A percentile compares a stretch with the other conserved stretches of the same genome.
Conservation (phyloP, 352 stramenopile species). For the Globisporangium yorkense region DNA sequence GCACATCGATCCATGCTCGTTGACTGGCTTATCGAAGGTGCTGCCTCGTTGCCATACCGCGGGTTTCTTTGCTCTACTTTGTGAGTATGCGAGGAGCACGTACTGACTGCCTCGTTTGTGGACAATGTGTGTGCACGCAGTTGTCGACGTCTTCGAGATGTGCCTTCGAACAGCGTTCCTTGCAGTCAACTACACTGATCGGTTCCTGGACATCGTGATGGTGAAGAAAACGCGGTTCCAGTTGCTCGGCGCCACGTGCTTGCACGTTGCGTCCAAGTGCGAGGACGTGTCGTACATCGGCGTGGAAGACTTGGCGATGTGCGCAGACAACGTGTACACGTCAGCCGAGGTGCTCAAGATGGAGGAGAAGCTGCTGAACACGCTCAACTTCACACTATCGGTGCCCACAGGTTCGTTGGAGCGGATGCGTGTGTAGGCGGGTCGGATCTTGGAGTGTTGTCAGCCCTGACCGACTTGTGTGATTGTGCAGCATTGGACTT, state of each 20-base stretch:
- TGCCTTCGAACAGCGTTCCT: conserved; percentile 86
- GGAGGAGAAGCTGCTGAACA: conserved; percentile 89
- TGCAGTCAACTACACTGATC: conserved; percentile 89
- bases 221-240: conserved; percentile 88
- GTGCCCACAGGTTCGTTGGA: conserved; percentile 71
- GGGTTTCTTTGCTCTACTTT: not conserved
- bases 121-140: conserved; percentile 19
- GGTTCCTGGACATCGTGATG: conserved; percentile 85
- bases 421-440: too few relatives aligned
- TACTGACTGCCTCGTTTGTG: not conserved
- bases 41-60: not conserved
- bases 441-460: too few relatives aligned
- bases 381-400: conserved; percentile 88
- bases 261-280: conserved; percentile 89
- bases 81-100: not conserved
- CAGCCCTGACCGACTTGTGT: not conserved
- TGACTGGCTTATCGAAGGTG: conserved; percentile 90
- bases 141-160: conserved; percentile 92
- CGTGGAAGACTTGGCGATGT: conserved; percentile 89
- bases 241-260: conserved; percentile 84
- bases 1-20: conserved; percentile 89
- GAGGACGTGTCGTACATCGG: conserved; percentile 92
- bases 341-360: conserved; percentile 88
- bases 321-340: conserved; percentile 88
- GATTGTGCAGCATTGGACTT: conserved; percentile 69